Base-by-base conservation (phyloP, 768 basidiomycete genomes). In the Agrocybe praecox region DNA sequence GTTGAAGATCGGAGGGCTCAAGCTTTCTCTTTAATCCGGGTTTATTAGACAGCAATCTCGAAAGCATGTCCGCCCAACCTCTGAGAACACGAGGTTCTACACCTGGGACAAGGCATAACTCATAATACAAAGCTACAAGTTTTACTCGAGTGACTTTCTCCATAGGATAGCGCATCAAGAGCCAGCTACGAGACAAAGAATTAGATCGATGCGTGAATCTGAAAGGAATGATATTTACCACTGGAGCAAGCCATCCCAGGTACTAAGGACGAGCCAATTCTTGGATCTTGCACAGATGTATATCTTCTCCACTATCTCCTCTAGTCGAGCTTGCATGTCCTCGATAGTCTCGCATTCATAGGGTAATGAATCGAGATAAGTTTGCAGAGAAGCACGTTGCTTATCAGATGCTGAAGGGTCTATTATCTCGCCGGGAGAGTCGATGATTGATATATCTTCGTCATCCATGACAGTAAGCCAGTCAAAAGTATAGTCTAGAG, bases 191-290 rank as follows among this genome's bases (percentile, higher is more conserved):
- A 36, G 46, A 32, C 48, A 24, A 46, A 23, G 17, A 10, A 56
- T 34, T 32, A 40, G 44, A 53, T 18, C 46, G 26, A 44, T 50
- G 50, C 14, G 43, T n/a, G 51, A 8, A 47, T 43, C 26, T 32
- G n/a, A 36, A 42, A 45, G n/a, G 48, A 32, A 49, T 46, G 18
- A 52, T 22, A 49, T 46, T 65, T 66, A 87, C 91, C 89, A 91
- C 74, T 92, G 89, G 29, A 94, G 74, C 72, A 87, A 78, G 17
- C 86, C 87, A 70, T 92, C 90, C 90, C 91, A 94, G 7, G 84
- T 86, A 23, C 85, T 83, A 43, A 92, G 76, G 18, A 84, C 76
- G 32, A 82, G 74, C 91, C 91, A 94, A 62, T 89, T 88, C 75
- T 84, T 86, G 48, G 87, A 76, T 67, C 85, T 84, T n/a, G 85